phyloP scores from a whole-genome alignment of 169 alveolate genomes.

The Cytauxzoon felis region DNA sequence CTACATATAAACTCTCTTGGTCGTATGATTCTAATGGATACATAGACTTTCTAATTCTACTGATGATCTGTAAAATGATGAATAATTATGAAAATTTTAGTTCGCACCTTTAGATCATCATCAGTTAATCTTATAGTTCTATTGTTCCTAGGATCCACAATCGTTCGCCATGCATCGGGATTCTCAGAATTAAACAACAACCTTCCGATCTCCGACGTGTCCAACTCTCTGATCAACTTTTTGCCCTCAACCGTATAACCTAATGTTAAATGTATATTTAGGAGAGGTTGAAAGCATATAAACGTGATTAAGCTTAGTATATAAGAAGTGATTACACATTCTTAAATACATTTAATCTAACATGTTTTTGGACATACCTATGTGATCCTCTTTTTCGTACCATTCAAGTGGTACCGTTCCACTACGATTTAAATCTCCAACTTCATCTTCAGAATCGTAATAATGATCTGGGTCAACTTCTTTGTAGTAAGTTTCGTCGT shows the following conservation, averaged over 20 bases:
- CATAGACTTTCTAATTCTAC: slow-evolving; percentile 61
- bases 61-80: slow-evolving; percentile 21
- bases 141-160: slow-evolving; percentile 47
- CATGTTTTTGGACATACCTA: slow-evolving; percentile 11
- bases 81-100: neutral
- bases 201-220: slow-evolving; percentile 55
- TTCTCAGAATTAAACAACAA: slow-evolving; percentile 51
- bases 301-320: no score
- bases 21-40: slow-evolving; percentile 57
- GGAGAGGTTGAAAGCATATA: no score
- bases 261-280: neutral
- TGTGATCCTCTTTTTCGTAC: slow-evolving; percentile 58
- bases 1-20: slow-evolving; percentile 48
- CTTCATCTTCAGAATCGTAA: slow-evolving; percentile 61
- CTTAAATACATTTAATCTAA: neutral
- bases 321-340: neutral
- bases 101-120: slow-evolving; percentile 43
- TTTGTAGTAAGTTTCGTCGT: neutral
- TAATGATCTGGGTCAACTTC: slow-evolving; percentile 13
- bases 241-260: slow-evolving; percentile 60
- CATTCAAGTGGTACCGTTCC: slow-evolving; percentile 54
- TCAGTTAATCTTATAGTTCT: slow-evolving; percentile 48
- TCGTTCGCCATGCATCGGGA: slow-evolving; percentile 63
- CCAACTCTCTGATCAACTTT: slow-evolving; percentile 49
- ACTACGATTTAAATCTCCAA: slow-evolving; percentile 42